Evolutionary conservation across 345 rosid genomes (phyloP).

Genomic region (Lagerstroemia speciosa): DNA sequence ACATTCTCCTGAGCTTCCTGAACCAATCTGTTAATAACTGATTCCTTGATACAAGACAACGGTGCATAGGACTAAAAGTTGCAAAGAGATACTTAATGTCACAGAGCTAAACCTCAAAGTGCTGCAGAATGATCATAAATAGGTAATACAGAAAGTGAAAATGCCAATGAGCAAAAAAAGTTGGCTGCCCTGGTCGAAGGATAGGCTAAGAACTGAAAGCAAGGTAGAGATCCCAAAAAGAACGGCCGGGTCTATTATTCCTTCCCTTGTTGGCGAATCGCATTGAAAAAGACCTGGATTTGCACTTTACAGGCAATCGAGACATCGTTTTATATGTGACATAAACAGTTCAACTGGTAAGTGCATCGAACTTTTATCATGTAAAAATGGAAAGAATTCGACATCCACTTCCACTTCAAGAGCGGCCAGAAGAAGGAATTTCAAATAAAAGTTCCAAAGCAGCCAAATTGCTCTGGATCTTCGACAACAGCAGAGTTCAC

Average conservation of each 20-base stretch:
- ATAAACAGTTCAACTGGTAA: not conserved
- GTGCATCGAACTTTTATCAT: conserved; percentile 1
- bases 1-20: not conserved
- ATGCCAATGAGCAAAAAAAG: too few species aligned
- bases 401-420: not conserved
- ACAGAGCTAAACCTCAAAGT: not conserved
- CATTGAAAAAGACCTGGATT: not conserved
- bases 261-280: too few species aligned
- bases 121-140: not conserved
- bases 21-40: not conserved
- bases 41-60: not conserved
- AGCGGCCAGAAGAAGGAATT: not conserved
- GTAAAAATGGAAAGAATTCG: conserved; percentile 10
- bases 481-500: not conserved
- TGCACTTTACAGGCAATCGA: not conserved
- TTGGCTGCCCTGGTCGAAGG: not conserved
- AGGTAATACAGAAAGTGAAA: not conserved
- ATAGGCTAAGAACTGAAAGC: not conserved
- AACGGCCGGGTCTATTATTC: not conserved
- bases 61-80: not conserved
- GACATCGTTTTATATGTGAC: not conserved
- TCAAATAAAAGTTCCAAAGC: not conserved
- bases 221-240: not conserved
- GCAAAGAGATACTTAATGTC: not conserved
- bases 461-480: not conserved